Percentiles rank a stretch among this genome's conserved stretches.
Conservation (phyloP, 192 early-diverging fungal species). For the Pecoramyces ruminantium region DNA sequence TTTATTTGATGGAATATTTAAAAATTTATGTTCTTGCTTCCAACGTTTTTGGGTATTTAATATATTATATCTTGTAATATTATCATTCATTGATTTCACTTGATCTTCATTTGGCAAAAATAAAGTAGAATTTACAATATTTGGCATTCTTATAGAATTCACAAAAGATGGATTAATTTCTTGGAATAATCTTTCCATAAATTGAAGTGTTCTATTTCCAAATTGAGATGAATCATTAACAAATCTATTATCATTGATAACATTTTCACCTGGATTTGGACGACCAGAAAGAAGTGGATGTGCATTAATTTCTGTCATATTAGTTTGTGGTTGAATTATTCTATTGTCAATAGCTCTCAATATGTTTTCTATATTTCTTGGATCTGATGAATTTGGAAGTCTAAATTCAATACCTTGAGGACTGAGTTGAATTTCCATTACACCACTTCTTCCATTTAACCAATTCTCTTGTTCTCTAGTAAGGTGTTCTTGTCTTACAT, state of each 20-base stretch:
- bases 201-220: not conserved
- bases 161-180: not conserved
- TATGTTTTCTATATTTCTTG: not conserved
- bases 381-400: not conserved
- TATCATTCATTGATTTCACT: not conserved
- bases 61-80: conserved; percentile 13
- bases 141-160: not conserved
- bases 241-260: not conserved
- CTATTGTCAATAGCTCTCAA: not conserved
- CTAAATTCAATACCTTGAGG: not conserved
- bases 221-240: not conserved
- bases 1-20: conserved; percentile 42
- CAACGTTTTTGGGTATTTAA: conserved; percentile 60
- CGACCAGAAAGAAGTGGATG: not conserved
- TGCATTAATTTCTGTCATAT: not conserved
- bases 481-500: conserved; percentile 7
- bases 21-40: conserved; percentile 70
- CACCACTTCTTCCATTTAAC: conserved; percentile 18
- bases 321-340: not conserved
- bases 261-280: not conserved
- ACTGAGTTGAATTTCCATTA: conserved; percentile 6
- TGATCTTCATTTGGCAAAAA: not conserved
- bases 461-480: conserved; percentile 10
- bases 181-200: not conserved
- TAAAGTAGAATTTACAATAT: not conserved